phyloP scores from a whole-genome alignment of 345 rosid genomes.

The Excoecaria agallocha region DNA sequence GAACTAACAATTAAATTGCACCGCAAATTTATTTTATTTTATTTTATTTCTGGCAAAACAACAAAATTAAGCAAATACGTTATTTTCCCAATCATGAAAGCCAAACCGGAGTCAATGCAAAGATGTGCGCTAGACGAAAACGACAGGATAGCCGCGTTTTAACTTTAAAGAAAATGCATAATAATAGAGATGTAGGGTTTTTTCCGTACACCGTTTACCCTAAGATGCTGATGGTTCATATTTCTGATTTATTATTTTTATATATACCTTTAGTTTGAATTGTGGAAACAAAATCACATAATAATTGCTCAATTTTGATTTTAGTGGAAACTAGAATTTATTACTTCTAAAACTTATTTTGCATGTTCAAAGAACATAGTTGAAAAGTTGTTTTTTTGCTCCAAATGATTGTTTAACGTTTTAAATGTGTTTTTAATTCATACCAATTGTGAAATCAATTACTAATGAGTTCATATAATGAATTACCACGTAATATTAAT shows the following conservation, averaged over 20 bases:
- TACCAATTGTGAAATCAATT: no score
- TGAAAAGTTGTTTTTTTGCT: no score
- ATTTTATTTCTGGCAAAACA: neutral
- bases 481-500: no score
- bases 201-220: neutral
- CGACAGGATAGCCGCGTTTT: neutral
- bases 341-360: no score
- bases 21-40: no score
- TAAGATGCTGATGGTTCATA: neutral
- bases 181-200: conserved; percentile 1
- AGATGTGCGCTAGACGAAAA: neutral
- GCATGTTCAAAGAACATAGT: no score
- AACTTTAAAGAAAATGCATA: neutral
- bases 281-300: neutral
- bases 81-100: neutral
- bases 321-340: no score
- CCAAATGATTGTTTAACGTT: no score
- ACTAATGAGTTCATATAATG: no score
- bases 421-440: no score
- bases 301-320: neutral
- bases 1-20: no score
- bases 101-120: neutral
- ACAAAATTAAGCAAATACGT: neutral
- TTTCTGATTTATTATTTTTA: no score
- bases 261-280: neutral